Percentiles rank a stretch among this genome's conserved stretches.
Conservation (phyloP, 108 stramenopile genomes). For the Cyclostephanos tholiformis region DNA sequence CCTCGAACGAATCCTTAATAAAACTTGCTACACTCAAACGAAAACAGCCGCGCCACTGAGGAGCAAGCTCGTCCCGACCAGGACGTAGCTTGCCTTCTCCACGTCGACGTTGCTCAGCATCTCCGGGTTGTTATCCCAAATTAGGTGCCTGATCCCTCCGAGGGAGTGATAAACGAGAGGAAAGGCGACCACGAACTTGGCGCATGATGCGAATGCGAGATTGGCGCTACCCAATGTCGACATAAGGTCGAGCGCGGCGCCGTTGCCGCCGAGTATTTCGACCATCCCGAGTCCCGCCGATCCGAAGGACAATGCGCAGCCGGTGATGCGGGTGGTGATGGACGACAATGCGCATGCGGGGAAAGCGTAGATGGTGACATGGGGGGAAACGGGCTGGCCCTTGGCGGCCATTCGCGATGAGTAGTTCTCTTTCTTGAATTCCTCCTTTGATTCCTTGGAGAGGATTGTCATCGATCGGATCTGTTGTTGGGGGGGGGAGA, state of each 20-base stretch:
- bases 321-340: slow-evolving; percentile 95
- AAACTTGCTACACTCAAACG: slow-evolving; percentile 9
- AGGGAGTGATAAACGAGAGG: slow-evolving; percentile 92
- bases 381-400: slow-evolving; percentile 92
- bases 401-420: slow-evolving; percentile 78
- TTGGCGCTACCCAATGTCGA: slow-evolving; percentile 41
- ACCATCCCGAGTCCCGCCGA: slow-evolving; percentile 74
- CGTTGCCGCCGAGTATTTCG: slow-evolving; percentile 78
- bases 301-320: slow-evolving; percentile 81
- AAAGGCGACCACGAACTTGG: slow-evolving; percentile 90
- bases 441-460: slow-evolving; percentile 75
- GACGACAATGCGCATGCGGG: slow-evolving; percentile 86
- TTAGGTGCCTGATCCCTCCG: slow-evolving; percentile 82
- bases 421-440: slow-evolving; percentile 90
- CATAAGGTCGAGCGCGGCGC: slow-evolving; percentile 77
- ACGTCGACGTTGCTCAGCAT: slow-evolving; percentile 69
- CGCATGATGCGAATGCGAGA: slow-evolving; percentile 58
- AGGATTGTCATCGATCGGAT: slow-evolving; percentile 73
- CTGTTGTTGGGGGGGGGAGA: slow-evolving; percentile 8
- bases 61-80: slow-evolving; percentile 61
- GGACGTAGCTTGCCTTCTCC: slow-evolving; percentile 68
- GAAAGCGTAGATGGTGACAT: slow-evolving; percentile 95
- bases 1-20: background rate
- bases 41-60: slow-evolving; percentile 58
- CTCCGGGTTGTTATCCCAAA: slow-evolving; percentile 79